phyloP scores from a whole-genome alignment of 352 stramenopile species.

The Globisporangium canariense region DNA sequence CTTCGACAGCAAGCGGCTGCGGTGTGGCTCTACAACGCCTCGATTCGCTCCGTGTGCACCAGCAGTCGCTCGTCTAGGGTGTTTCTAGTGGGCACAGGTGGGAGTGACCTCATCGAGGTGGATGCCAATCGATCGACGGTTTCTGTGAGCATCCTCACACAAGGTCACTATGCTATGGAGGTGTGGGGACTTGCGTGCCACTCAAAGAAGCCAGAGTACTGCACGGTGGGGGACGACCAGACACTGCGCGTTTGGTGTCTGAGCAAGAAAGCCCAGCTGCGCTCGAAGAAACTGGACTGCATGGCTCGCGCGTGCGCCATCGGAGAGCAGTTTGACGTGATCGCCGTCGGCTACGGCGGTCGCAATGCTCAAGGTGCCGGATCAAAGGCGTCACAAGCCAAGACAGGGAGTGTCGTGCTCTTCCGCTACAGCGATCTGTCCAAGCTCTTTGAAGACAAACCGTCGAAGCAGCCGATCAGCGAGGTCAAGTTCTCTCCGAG shows the following conservation, averaged over 20 bases:
- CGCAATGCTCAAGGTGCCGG: conserved; percentile 31
- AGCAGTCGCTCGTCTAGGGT: conserved; percentile 24
- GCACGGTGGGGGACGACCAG: conserved; percentile 79
- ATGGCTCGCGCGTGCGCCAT: conserved; percentile 66
- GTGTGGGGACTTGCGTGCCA: conserved; percentile 83
- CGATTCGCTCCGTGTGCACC: conserved; percentile 50
- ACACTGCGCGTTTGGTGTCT: conserved; percentile 79
- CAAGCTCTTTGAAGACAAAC: conserved; percentile 74
- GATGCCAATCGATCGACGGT: conserved; percentile 33
- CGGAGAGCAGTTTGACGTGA: conserved; percentile 31
- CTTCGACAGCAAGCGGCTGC: conserved; percentile 31
- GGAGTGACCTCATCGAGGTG: conserved; percentile 87
- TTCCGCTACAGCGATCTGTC: conserved; percentile 57
- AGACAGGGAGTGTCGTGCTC: conserved; percentile 68
- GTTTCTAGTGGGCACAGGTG: conserved; percentile 81
- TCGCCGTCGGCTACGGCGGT: conserved; percentile 62
- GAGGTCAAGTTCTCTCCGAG: conserved; percentile 73
- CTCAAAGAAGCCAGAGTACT: conserved; percentile 60
- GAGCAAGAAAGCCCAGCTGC: conserved; percentile 37
- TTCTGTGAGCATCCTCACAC: conserved; percentile 30
- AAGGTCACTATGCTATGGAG: conserved; percentile 71
- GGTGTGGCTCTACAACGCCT: conserved; percentile 25
- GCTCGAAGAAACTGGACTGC: conserved; percentile 37
- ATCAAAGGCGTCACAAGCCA: conserved; percentile 37
- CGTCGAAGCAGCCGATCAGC: conserved; percentile 81